These are phyloP conservation scores for Linnemannia schmuckeri DNA, from an alignment of 192 early-diverging fungal genomes.

Conservation along the genomic window DNA sequence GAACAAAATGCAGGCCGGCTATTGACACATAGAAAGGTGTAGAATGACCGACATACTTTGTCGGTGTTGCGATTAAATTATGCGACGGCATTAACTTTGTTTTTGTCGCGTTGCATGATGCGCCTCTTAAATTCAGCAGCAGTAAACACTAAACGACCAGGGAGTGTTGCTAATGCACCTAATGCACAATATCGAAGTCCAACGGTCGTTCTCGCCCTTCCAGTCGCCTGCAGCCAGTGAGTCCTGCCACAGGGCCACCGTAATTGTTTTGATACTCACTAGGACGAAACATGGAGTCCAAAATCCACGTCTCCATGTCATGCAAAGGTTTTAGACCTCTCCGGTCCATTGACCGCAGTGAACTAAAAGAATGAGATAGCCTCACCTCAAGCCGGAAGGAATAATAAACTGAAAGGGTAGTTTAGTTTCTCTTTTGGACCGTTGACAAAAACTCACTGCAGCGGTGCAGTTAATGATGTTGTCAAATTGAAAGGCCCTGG, in stretches of 20 bases:
- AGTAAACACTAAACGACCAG: too few relatives aligned
- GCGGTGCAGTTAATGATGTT: not conserved
- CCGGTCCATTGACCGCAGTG: not conserved
- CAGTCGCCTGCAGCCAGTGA: not conserved
- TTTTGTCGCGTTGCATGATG: too few relatives aligned
- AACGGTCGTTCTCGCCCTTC: not conserved
- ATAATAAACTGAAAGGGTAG: not conserved
- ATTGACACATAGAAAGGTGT: too few relatives aligned
- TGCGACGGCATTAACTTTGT: too few relatives aligned
- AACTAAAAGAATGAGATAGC: not conserved
- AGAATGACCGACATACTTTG: too few relatives aligned
- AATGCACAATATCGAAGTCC: not conserved
- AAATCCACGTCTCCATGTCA: not conserved
- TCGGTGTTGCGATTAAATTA: too few relatives aligned
- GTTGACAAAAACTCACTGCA: not conserved
- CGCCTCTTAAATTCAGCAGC: too few relatives aligned
- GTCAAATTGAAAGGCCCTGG: not conserved
- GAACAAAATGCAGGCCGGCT: too few relatives aligned
- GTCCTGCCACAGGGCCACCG: too few relatives aligned
- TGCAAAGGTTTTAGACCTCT: not conserved
- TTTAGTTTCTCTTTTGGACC: not conserved
- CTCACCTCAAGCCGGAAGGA: not conserved
- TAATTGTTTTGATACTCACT: not conserved
- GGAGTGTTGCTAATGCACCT: not conserved
- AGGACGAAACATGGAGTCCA: constrained; percentile 1